Conservation (phyloP, 1,284 basidiomycete species). For the Butyriboletus appendiculatus region DNA sequence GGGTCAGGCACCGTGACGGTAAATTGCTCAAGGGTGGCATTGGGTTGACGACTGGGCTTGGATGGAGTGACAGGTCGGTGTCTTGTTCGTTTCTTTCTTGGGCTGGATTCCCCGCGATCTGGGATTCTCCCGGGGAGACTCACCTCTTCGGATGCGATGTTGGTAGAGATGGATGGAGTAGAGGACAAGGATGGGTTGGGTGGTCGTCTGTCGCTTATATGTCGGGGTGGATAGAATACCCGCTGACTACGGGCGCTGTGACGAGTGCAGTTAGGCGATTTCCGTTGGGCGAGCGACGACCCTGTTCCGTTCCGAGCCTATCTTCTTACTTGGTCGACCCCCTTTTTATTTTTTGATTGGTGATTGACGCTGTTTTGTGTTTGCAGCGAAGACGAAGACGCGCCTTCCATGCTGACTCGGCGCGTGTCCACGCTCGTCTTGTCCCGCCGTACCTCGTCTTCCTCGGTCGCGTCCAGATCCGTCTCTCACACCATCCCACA, state of each 20-base stretch:
- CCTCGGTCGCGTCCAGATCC: constrained; percentile 37
- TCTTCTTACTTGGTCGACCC: constrained; percentile 3
- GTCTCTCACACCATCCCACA: constrained; percentile 31
- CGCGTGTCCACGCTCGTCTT: constrained; percentile 60
- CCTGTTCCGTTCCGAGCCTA: background rate
- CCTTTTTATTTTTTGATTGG: background rate
- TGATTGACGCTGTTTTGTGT: background rate
- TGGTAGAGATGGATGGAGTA: too few species aligned
- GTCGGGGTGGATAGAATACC: background rate
- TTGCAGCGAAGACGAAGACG: constrained; percentile 76
- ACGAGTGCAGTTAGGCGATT: background rate
- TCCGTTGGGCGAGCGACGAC: constrained; percentile 3
- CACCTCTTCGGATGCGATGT: too few species aligned
- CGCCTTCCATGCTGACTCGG: constrained; percentile 69
- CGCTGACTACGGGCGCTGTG: background rate
- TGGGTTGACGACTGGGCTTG: constrained; percentile 77
- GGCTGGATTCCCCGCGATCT: too few species aligned
- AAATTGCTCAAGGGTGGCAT: constrained; percentile 66
- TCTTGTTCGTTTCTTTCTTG: background rate
- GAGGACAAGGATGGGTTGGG: too few species aligned
- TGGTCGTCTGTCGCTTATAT: constrained; percentile 15
- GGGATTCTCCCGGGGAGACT: too few species aligned
- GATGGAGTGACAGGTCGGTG: constrained; percentile 78
- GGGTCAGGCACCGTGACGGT: constrained; percentile 72
- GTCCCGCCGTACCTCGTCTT: constrained; percentile 40